phyloP scores from a whole-genome alignment of 23 red algal species.

The Gracilaria domingensis region DNA sequence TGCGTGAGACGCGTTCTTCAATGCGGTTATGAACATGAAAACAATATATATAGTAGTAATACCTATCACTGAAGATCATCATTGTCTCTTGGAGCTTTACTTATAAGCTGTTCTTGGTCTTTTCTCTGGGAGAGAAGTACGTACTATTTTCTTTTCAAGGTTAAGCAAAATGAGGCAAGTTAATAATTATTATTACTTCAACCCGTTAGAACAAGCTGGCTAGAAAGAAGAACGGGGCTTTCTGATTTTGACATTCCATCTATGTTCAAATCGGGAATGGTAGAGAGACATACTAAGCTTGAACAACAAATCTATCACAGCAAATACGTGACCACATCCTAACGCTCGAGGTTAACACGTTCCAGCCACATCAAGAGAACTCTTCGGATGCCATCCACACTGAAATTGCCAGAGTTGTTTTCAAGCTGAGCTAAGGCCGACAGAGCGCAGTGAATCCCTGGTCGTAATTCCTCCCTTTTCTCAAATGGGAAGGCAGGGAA shows the following conservation, averaged over 20 bases:
- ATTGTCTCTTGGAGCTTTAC: no score
- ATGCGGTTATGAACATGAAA: no score
- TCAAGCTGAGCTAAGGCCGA: neutral
- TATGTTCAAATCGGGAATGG: neutral
- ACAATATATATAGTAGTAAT: no score
- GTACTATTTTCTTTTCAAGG: no score
- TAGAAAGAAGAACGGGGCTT: neutral
- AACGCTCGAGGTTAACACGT: neutral
- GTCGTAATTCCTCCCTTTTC: constrained; percentile 7
- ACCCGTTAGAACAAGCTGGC: neutral
- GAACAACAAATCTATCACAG: neutral
- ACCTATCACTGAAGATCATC: no score
- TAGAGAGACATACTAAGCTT: neutral
- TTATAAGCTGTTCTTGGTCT: no score
- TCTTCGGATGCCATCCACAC: neutral
- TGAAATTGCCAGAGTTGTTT: neutral
- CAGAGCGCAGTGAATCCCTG: neutral
- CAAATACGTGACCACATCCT: neutral
- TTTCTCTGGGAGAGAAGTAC: no score
- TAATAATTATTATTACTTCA: neutral
- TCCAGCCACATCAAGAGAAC: constrained; percentile 17
- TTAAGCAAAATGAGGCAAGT: no score
- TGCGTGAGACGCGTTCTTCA: no score
- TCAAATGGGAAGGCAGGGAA: neutral
- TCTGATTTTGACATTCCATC: neutral